phyloP scores from a whole-genome alignment of 2,329 filamentous ascomycete species.

The Phaeoacremonium minimum region DNA sequence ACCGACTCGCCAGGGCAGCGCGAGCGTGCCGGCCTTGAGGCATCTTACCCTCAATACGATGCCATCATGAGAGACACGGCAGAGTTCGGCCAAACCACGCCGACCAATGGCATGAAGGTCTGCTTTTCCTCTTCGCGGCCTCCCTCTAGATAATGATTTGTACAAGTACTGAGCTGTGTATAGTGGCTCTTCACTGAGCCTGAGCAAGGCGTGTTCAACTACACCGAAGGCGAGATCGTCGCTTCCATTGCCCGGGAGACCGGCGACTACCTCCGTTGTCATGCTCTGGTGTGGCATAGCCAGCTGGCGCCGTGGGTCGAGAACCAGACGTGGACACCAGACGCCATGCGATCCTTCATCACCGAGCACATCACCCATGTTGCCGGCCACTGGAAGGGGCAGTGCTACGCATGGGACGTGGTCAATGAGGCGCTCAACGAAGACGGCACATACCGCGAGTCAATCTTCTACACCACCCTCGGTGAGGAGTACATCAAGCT shows the following conservation, averaged over 20 bases:
- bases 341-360: constrained; percentile 43
- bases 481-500: constrained; percentile 48
- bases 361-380: constrained; percentile 47
- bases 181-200: constrained; percentile 58
- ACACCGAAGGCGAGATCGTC: constrained; percentile 50
- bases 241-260: constrained; percentile 35
- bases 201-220: constrained; percentile 54
- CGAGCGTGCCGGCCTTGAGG: constrained; percentile 38
- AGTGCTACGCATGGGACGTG: constrained; percentile 53
- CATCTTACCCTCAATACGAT: constrained; percentile 48
- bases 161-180: not conserved
- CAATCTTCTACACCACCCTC: constrained; percentile 45
- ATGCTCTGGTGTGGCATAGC: constrained; percentile 43
- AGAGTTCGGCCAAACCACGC: constrained; percentile 60
- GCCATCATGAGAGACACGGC: constrained; percentile 44
- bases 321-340: constrained; percentile 41
- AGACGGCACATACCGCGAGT: constrained; percentile 41
- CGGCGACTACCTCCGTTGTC: constrained; percentile 51
- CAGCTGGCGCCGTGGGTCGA: constrained; percentile 48
- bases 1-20: constrained; percentile 43
- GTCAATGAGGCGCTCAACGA: constrained; percentile 55
- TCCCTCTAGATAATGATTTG: too few species aligned
- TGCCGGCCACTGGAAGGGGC: constrained; percentile 39
- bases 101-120: constrained; percentile 53
- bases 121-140: not conserved